Percentiles rank a stretch among this genome's conserved stretches.
These are phyloP conservation scores for Scytalidium sp. DNA, from an alignment of 2,329 filamentous ascomycete genomes.

Conservation along the genomic window DNA sequence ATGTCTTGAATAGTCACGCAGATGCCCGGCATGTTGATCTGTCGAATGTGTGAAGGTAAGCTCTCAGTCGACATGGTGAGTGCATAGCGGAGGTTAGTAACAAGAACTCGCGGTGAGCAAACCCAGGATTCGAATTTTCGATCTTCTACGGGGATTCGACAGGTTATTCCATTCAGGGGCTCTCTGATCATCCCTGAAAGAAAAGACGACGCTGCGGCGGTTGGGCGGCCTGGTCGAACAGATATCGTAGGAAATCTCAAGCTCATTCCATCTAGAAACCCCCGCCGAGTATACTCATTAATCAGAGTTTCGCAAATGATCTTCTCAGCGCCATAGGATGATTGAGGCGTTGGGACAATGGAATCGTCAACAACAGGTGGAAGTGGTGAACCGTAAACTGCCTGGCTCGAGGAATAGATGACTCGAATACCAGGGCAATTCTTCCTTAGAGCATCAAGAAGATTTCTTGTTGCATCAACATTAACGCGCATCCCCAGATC, in stretches of 20 bases:
- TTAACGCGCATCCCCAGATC: slow-evolving; percentile 58
- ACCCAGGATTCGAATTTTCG: slow-evolving; percentile 43
- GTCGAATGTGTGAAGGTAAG: slow-evolving; percentile 38
- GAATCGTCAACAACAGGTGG: slow-evolving; percentile 48
- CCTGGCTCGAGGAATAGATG: slow-evolving; percentile 60
- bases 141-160: background rate
- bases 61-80: slow-evolving; percentile 37
- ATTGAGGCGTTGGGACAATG: slow-evolving; percentile 55
- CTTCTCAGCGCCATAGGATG: slow-evolving; percentile 62
- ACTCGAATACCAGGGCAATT: slow-evolving; percentile 50
- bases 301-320: slow-evolving; percentile 58
- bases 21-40: slow-evolving; percentile 50
- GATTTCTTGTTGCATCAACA: slow-evolving; percentile 53
- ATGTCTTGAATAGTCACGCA: slow-evolving; percentile 52
- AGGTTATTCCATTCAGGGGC: slow-evolving; percentile 37
- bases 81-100: slow-evolving; percentile 42
- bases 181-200: slow-evolving; percentile 63
- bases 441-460: slow-evolving; percentile 49
- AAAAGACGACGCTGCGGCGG: slow-evolving; percentile 60
- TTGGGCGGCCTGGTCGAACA: slow-evolving; percentile 57
- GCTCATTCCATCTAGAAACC: slow-evolving; percentile 54
- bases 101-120: slow-evolving; percentile 43
- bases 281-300: slow-evolving; percentile 60
- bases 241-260: slow-evolving; percentile 60
- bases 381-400: slow-evolving; percentile 59